phyloP scores from a whole-genome alignment of 805 yeast genomes.

The Alloascoidea hylecoeti region DNA sequence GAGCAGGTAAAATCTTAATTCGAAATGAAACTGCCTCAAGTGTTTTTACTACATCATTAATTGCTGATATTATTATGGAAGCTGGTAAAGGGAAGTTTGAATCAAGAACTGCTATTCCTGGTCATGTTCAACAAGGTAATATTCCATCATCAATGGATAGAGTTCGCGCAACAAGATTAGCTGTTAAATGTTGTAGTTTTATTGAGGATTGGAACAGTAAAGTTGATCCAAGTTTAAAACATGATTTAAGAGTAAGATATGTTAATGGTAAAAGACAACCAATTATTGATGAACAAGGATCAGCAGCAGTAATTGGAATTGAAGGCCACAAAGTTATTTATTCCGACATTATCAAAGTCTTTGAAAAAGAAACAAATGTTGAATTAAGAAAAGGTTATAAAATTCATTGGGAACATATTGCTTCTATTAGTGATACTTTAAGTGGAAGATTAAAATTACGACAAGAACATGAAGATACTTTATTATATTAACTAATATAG shows the following conservation, averaged over 20 bases:
- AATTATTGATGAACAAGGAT: background rate
- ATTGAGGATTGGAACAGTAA: constrained; percentile 28
- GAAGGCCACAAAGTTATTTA: constrained; percentile 52
- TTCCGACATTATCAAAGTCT: constrained; percentile 39
- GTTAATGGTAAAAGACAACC: constrained; percentile 1
- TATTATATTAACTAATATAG: too few relatives aligned
- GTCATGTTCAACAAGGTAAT: constrained; percentile 80
- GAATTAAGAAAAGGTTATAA: constrained; percentile 49
- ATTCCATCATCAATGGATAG: constrained; percentile 69
- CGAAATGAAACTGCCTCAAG: constrained; percentile 55
- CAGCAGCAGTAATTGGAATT: constrained; percentile 54
- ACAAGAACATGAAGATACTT: constrained; percentile 8
- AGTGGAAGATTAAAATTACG: constrained; percentile 54
- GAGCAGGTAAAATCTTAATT: constrained; percentile 56
- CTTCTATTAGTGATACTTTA: constrained; percentile 47
- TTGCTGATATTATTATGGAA: constrained; percentile 57
- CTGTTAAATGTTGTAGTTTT: constrained; percentile 55
- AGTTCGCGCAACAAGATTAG: constrained; percentile 58
- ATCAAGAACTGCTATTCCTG: constrained; percentile 70
- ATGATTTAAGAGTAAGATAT: background rate
- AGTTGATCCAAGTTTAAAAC: background rate
- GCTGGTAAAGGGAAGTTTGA: constrained; percentile 56
- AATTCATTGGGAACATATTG: constrained; percentile 55
- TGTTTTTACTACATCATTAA: constrained; percentile 51
- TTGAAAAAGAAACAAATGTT: constrained; percentile 47